Conservation (phyloP, 805 yeast species). For the Myxozyma neotropica region DNA sequence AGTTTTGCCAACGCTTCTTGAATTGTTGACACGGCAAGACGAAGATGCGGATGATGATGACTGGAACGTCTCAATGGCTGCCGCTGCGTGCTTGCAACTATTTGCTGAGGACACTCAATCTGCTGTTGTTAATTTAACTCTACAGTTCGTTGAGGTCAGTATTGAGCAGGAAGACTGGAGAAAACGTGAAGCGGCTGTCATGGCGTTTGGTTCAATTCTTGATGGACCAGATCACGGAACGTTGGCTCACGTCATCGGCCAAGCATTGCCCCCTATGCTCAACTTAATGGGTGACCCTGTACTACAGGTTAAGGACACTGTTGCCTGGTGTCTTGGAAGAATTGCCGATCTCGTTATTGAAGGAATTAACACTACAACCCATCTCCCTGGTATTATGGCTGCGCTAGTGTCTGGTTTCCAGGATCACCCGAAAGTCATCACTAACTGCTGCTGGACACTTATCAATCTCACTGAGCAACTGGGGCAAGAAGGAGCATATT, state of each 20-base stretch:
- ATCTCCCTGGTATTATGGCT: slow-evolving; percentile 69
- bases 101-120: slow-evolving; percentile 90
- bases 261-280: slow-evolving; percentile 82
- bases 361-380: slow-evolving; percentile 66
- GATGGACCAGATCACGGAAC: slow-evolving; percentile 64
- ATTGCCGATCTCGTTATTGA: slow-evolving; percentile 84
- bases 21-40: slow-evolving; percentile 80
- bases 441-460: slow-evolving; percentile 98
- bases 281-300: slow-evolving; percentile 70
- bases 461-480: slow-evolving; percentile 89
- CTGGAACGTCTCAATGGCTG: slow-evolving; percentile 98
- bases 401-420: slow-evolving; percentile 79
- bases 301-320: slow-evolving; percentile 92
- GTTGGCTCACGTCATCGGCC: slow-evolving; percentile 66
- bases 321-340: slow-evolving; percentile 97
- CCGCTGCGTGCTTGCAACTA: slow-evolving; percentile 93
- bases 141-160: slow-evolving; percentile 79
- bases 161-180: slow-evolving; percentile 71
- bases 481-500: slow-evolving; percentile 52
- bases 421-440: slow-evolving; percentile 89
- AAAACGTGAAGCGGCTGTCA: slow-evolving; percentile 93
- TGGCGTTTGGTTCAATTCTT: slow-evolving; percentile 97
- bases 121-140: slow-evolving; percentile 80
- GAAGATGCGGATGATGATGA: slow-evolving; percentile 90
- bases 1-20: slow-evolving; percentile 83